Evolutionary conservation across 768 basidiomycete genomes (phyloP).

Genomic region (Leccinum sublutescens): DNA sequence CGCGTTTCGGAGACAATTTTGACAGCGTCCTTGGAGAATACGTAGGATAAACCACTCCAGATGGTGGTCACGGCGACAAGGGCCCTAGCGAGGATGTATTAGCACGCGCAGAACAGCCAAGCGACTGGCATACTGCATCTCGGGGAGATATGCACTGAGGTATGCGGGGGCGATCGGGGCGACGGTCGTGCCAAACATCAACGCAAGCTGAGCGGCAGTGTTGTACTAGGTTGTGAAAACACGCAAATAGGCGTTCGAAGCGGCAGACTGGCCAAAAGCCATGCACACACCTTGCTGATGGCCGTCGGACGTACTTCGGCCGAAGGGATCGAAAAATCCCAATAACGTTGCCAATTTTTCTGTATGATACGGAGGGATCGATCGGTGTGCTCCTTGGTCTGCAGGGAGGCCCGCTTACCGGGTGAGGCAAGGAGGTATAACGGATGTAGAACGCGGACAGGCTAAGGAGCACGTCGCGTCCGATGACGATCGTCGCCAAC

Average conservation of each 20-base stretch:
- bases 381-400: slow-evolving; percentile 1
- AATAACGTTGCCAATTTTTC: slow-evolving; percentile 93
- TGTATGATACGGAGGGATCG: slow-evolving; percentile 30
- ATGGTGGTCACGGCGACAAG: slow-evolving; percentile 88
- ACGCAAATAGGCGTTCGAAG: background rate
- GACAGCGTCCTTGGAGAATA: slow-evolving; percentile 74
- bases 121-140: slow-evolving; percentile 64
- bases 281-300: slow-evolving; percentile 80
- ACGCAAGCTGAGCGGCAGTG: slow-evolving; percentile 83
- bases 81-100: slow-evolving; percentile 50
- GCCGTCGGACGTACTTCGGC: slow-evolving; percentile 90
- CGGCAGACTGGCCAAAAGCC: background rate
- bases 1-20: slow-evolving; percentile 48
- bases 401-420: slow-evolving; percentile 46
- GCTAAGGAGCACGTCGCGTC: slow-evolving; percentile 83
- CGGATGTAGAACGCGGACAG: slow-evolving; percentile 92
- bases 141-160: slow-evolving; percentile 52
- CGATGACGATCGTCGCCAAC: slow-evolving; percentile 81
- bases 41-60: slow-evolving; percentile 85
- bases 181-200: slow-evolving; percentile 90
- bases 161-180: slow-evolving; percentile 72
- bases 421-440: slow-evolving; percentile 83
- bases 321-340: slow-evolving; percentile 94
- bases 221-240: slow-evolving; percentile 58
- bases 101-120: background rate